Evolutionary conservation across 768 basidiomycete genomes (phyloP).

Genomic region (Amanita brunnescens): DNA sequence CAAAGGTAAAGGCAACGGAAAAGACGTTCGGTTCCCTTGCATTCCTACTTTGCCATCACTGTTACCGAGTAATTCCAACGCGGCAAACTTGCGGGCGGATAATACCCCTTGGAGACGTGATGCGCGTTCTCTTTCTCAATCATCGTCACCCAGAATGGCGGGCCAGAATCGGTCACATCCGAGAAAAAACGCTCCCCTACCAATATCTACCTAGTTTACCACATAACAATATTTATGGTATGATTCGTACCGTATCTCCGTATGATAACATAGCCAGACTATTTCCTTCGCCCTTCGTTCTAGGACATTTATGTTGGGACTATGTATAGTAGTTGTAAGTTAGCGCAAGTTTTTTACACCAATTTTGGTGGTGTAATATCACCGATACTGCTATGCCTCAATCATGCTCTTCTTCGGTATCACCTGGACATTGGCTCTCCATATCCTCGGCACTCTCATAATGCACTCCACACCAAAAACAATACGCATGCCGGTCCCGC

Average conservation of each 20-base stretch:
- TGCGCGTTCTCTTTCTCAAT: neutral
- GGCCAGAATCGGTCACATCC: neutral
- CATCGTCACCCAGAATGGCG: neutral
- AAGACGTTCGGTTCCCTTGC: conserved; percentile 28
- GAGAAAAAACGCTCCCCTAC: neutral
- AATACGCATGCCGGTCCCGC: conserved; percentile 63
- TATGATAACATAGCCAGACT: neutral
- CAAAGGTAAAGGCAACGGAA: conserved; percentile 29
- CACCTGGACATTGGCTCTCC: conserved; percentile 60
- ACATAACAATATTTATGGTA: neutral
- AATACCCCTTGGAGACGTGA: neutral
- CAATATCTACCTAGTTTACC: neutral
- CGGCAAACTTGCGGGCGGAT: neutral
- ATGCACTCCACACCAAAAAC: conserved; percentile 83
- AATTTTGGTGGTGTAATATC: neutral
- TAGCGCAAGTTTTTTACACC: neutral
- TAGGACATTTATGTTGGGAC: neutral
- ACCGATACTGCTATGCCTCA: conserved; percentile 22
- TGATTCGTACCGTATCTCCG: neutral
- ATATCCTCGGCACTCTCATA: conserved; percentile 59
- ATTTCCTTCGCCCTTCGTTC: neutral
- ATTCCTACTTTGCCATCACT: conserved; percentile 55
- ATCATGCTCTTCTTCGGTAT: conserved; percentile 73
- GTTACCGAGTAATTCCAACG: neutral
- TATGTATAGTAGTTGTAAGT: conserved; percentile 2